Evolutionary conservation across 2,329 filamentous ascomycete species (phyloP).

Genomic region (Ophiostoma novo-ulmi): DNA sequence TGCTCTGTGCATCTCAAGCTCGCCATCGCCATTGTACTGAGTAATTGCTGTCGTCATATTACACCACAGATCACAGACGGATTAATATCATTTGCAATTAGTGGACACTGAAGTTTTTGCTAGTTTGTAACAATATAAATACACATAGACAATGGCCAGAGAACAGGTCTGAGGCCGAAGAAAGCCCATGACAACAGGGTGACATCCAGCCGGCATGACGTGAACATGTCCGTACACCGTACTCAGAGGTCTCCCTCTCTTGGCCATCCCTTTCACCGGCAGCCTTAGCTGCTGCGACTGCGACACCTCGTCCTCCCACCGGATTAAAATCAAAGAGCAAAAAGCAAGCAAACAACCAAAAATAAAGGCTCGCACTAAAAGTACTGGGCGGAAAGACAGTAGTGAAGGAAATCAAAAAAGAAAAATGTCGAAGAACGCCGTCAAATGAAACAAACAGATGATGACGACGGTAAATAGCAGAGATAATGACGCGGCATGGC

Average conservation of each 20-base stretch:
- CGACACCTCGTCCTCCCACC: neutral
- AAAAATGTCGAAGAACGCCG: neutral
- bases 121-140: neutral
- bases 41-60: neutral
- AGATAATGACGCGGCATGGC: neutral
- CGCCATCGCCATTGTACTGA: neutral
- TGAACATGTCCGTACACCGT: neutral
- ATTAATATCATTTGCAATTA: neutral
- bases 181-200: constrained; percentile 9
- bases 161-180: neutral
- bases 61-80: neutral
- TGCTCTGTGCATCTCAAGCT: neutral
- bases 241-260: neutral
- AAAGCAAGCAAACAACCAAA: neutral
- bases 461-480: neutral
- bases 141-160: neutral
- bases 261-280: neutral
- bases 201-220: neutral
- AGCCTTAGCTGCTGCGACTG: neutral
- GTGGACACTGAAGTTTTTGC: neutral
- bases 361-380: too few species aligned
- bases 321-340: neutral
- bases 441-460: neutral
- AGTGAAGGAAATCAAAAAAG: neutral
- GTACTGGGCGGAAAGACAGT: too few species aligned